These are phyloP conservation scores for Euphorbia celastroides DNA, from an alignment of 441 rosid genomes.

Conservation along the genomic window DNA sequence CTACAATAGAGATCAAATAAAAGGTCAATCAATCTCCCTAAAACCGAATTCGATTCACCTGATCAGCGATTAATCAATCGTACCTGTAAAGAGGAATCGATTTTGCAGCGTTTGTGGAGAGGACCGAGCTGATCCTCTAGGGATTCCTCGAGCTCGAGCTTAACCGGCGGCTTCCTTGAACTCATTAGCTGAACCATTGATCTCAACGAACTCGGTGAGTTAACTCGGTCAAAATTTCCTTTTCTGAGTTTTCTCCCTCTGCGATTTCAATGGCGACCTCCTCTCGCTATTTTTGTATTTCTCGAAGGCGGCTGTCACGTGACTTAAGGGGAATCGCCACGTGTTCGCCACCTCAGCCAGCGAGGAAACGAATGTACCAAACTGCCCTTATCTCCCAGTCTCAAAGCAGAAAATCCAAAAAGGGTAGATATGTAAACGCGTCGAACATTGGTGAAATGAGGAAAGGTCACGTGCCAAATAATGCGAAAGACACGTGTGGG, in stretches of 20 bases:
- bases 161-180: constrained; percentile 23
- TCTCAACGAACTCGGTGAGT: neutral
- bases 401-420: neutral
- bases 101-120: constrained; percentile 30
- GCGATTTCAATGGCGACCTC: neutral
- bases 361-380: neutral
- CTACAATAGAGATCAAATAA: neutral
- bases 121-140: constrained; percentile 29
- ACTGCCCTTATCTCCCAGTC: neutral
- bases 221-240: constrained; percentile 4
- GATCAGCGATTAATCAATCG: neutral
- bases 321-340: constrained; percentile 5
- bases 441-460: neutral
- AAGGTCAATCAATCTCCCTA: neutral
- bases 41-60: neutral
- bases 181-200: constrained; percentile 43
- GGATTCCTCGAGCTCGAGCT: constrained; percentile 31
- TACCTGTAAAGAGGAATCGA: constrained; percentile 28
- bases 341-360: constrained; percentile 10
- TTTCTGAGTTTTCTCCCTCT: neutral
- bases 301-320: constrained; percentile 19
- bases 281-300: neutral
- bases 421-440: neutral
- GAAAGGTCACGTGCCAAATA: neutral
- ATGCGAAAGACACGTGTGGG: constrained; percentile 18